Conservation (phyloP, 305 asterid genomes). For the Fraxinus dipetala region DNA sequence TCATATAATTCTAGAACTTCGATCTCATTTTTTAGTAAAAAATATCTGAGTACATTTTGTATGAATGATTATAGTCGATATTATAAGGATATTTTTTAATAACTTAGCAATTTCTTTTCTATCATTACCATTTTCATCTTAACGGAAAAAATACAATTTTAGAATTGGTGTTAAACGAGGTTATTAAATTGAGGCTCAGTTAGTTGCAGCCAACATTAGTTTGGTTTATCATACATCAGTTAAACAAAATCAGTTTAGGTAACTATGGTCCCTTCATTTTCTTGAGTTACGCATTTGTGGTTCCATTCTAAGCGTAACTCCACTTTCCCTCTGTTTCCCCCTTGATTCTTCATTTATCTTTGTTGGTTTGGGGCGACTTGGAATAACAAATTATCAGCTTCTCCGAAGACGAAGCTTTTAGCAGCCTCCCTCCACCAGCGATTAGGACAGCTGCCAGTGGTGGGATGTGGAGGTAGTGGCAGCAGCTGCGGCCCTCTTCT, state of each 20-base stretch:
- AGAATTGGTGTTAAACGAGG: neutral
- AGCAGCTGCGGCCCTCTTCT: slow-evolving; percentile 34
- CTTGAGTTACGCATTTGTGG: neutral
- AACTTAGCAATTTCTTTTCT: neutral
- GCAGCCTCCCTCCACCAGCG: slow-evolving; percentile 21
- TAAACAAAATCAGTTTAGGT: neutral
- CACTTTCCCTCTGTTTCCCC: neutral
- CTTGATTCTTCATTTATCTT: neutral
- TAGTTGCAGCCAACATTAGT: neutral
- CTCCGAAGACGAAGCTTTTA: slow-evolving; percentile 28
- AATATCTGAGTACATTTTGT: neutral
- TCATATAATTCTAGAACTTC: neutral
- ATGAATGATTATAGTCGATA: neutral
- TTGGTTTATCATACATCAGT: neutral
- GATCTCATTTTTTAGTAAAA: neutral
- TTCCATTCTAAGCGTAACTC: too few species aligned
- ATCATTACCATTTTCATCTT: neutral
- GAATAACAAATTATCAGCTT: slow-evolving; percentile 50
- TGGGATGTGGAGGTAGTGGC: neutral
- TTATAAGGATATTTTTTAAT: neutral
- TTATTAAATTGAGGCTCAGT: neutral
- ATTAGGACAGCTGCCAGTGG: slow-evolving; percentile 19
- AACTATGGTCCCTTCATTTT: neutral
- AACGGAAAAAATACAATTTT: neutral
- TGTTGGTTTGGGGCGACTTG: neutral